A percentile compares a stretch with the other conserved stretches of the same genome.
phyloP scores from a whole-genome alignment of 306 rosid species.

The Sicyos baderoa region DNA sequence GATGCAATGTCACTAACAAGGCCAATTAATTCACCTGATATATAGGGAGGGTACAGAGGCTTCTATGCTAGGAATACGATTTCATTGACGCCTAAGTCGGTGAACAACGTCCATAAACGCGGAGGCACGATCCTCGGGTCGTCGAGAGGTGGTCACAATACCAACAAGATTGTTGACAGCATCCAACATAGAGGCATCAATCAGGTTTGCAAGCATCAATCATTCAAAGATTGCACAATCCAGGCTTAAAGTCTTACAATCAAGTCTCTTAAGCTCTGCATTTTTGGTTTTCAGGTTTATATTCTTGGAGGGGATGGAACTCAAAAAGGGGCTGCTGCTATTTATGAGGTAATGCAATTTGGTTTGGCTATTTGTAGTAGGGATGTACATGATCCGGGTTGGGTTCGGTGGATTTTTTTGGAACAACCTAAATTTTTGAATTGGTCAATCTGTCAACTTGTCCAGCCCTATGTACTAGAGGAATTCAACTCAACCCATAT shows the following conservation, averaged over 20 bases:
- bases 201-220: constrained; percentile 20
- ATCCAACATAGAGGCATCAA: constrained; percentile 49
- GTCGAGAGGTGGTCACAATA: constrained; percentile 42
- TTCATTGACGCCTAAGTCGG: constrained; percentile 40
- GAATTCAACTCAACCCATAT: too few species aligned
- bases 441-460: too few species aligned
- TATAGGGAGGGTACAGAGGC: constrained; percentile 51
- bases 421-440: too few species aligned
- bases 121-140: constrained; percentile 59
- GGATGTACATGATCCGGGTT: too few species aligned
- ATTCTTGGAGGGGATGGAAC: constrained; percentile 52
- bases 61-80: constrained; percentile 43
- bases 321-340: constrained; percentile 42
- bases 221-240: too few species aligned
- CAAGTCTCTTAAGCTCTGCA: too few species aligned
- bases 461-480: too few species aligned
- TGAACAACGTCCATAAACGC: constrained; percentile 49
- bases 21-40: too few species aligned
- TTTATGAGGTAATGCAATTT: constrained; percentile 29
- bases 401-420: too few species aligned
- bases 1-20: too few species aligned
- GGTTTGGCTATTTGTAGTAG: too few species aligned
- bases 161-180: constrained; percentile 49
- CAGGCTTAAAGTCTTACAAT: too few species aligned
- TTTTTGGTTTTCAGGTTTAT: not conserved